Percentiles rank a stretch among this genome's conserved stretches.
Conservation (phyloP, 805 yeast species). For the Yamadazyma phyllophila region DNA sequence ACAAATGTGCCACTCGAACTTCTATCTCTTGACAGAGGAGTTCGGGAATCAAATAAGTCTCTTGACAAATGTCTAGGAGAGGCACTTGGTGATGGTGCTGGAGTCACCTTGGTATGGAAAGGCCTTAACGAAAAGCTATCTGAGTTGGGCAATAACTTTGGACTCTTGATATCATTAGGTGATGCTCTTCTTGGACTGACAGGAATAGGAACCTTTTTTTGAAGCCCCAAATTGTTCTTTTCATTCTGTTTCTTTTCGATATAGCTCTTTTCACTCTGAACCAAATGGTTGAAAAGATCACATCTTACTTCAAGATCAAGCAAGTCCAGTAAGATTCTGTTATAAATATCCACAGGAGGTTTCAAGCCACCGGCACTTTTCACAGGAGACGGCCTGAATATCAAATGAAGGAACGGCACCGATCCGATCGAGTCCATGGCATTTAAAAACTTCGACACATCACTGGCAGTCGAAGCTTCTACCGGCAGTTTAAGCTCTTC, state of each 20-base stretch:
- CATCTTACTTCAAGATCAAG: conserved; percentile 23
- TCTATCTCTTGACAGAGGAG: conserved; percentile 7
- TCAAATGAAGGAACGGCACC: conserved; percentile 40
- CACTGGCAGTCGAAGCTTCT: conserved; percentile 7
- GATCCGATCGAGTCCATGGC: conserved; percentile 36
- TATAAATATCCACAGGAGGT: conserved; percentile 34
- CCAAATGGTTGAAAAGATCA: conserved; percentile 20
- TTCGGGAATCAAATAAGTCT: conserved; percentile 5
- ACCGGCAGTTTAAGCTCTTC: conserved; percentile 10
- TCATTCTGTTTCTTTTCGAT: conserved; percentile 31
- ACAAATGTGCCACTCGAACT: conserved; percentile 21
- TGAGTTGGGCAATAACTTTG: conserved; percentile 14
- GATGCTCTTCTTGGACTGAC: conserved; percentile 13
- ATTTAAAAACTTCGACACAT: conserved; percentile 21
- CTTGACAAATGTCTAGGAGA: conserved; percentile 30
- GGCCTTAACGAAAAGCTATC: conserved; percentile 41
- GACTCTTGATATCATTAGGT: conserved; percentile 12
- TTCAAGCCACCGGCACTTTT: conserved; percentile 37
- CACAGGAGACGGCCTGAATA: conserved; percentile 39
- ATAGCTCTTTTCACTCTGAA: conserved; percentile 27
- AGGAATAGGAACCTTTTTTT: conserved; percentile 18
- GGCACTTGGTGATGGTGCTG: conserved; percentile 36
- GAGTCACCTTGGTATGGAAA: conserved; percentile 40
- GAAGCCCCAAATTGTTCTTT: conserved; percentile 20
- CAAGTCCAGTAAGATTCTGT: conserved; percentile 25